Base-by-base conservation (phyloP, 208 protist genomes). In the Angomonas deanei region DNA sequence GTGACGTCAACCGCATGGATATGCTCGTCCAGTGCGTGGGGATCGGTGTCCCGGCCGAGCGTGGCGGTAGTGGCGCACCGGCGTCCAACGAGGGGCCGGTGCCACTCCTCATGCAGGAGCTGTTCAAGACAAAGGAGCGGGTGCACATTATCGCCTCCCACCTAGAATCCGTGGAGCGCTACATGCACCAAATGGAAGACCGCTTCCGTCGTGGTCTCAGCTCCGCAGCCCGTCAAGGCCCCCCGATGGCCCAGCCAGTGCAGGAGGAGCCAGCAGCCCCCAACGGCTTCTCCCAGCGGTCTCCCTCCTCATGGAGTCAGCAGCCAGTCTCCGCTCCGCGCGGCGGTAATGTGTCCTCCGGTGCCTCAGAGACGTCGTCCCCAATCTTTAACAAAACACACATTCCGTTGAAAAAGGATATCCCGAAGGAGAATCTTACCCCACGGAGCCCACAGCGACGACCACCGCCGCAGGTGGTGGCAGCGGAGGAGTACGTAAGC, bases 1-100 rank as follows among this genome's bases (percentile, higher is more conserved):
- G 78, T 31, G 85, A 94, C 42, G 74, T 92, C 61, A 91, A 91
- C 55, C 77, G 80, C 0, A 60, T 94, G 2, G 83, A 89, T 52
- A 84, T 89, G 74, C 66, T 92, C 13, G 56, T 92, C 19, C 71
- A 84, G 64, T 78, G 76, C 33, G 54, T 34, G 21, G 57, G 59
- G 1, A 27, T 65, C 4, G 59, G 24, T n/a, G 42, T 46, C 3
- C 32, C 24, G 17, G 47, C 53, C 1, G 32, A 52, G 31, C 6
- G 38, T 8, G 31, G 5, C 34, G 19, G 19, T 17, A 26, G 15
- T 24, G 34, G 15, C 38, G 23, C 15, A 21, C 3, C 21, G 10
- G 53, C 1, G 1, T 38, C 27, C 15, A 0, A 52, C 15, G 32
- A 26, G 1, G 28, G 36, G 5, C 34, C 17, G 1, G 27, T 15